Evolutionary conservation across 1,139 yeast genomes (phyloP).

Genomic region (Pichia sp.): DNA sequence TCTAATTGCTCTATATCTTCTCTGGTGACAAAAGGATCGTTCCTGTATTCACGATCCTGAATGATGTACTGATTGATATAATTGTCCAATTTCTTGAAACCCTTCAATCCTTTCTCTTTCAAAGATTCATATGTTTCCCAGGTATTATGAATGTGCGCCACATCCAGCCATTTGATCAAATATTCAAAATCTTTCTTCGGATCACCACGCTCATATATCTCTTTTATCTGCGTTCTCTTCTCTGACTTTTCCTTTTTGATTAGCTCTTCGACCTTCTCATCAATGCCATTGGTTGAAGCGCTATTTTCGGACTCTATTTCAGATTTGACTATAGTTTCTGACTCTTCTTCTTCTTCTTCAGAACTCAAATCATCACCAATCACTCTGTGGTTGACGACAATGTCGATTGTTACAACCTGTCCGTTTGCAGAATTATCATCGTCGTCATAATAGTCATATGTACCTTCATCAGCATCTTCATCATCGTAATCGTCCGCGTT

Average conservation of each 20-base stretch:
- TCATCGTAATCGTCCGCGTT: slow-evolving; percentile 36
- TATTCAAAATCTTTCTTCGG: slow-evolving; percentile 61
- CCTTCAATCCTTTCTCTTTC: slow-evolving; percentile 49
- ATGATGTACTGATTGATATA: slow-evolving; percentile 76
- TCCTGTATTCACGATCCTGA: slow-evolving; percentile 68
- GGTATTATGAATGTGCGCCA: slow-evolving; percentile 90
- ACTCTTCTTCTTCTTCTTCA: slow-evolving; percentile 30
- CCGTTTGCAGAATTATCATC: slow-evolving; percentile 22
- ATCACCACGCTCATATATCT: slow-evolving; percentile 34
- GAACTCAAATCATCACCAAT: slow-evolving; percentile 34
- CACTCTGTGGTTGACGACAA: slow-evolving; percentile 52
- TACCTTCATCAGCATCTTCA: slow-evolving; percentile 35
- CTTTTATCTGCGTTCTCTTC: slow-evolving; percentile 27
- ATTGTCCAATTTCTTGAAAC: slow-evolving; percentile 83
- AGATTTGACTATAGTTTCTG: neutral
- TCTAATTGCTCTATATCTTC: slow-evolving; percentile 95
- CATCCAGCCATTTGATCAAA: slow-evolving; percentile 80
- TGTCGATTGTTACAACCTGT: slow-evolving; percentile 42
- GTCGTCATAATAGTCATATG: slow-evolving; percentile 33
- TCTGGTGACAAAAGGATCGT: slow-evolving; percentile 74
- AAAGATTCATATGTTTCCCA: slow-evolving; percentile 78
- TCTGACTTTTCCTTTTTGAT: slow-evolving; percentile 15
- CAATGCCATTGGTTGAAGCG: neutral
- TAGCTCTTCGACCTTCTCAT: slow-evolving; percentile 4
- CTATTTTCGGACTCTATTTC: neutral